Percentiles rank a stretch among this genome's conserved stretches.
phyloP scores from a whole-genome alignment of 2,329 filamentous ascomycete species.

The Arthrobotrys entomopaga region DNA sequence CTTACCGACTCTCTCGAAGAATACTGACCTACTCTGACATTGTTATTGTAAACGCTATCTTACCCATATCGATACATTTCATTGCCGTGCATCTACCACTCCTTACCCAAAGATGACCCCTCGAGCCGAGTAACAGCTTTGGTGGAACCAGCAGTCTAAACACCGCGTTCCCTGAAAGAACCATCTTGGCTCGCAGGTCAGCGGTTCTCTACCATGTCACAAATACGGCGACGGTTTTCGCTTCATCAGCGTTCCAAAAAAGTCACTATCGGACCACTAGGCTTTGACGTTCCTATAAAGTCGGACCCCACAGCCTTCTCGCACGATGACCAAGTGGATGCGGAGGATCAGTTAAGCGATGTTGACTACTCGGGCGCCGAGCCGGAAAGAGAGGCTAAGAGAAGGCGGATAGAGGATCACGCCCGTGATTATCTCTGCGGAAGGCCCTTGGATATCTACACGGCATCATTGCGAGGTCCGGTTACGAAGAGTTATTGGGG shows the following conservation, averaged over 20 bases:
- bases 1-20: too few relatives aligned
- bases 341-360: conserved; percentile 45
- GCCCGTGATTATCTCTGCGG: conserved; percentile 46
- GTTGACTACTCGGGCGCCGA: conserved; percentile 41
- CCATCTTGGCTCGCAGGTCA: too few relatives aligned
- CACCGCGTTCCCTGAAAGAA: too few relatives aligned
- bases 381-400: conserved; percentile 27
- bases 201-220: neutral
- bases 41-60: too few relatives aligned
- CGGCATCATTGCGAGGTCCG: conserved; percentile 37
- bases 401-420: conserved; percentile 38
- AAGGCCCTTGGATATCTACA: conserved; percentile 23
- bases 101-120: conserved; percentile 20
- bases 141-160: neutral
- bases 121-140: conserved; percentile 8
- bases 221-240: conserved; percentile 36
- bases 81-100: neutral
- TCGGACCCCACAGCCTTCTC: conserved; percentile 41
- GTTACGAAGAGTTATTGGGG: conserved; percentile 40
- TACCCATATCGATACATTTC: too few relatives aligned
- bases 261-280: conserved; percentile 42
- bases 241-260: conserved; percentile 43
- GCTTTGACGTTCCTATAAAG: conserved; percentile 38
- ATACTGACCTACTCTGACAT: too few relatives aligned
- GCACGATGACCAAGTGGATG: conserved; percentile 34